Percentiles rank a stretch among this genome's conserved stretches.
These are phyloP conservation scores for Komagataella pastoris DNA, from an alignment of 805 yeast genomes.

Conservation along the genomic window DNA sequence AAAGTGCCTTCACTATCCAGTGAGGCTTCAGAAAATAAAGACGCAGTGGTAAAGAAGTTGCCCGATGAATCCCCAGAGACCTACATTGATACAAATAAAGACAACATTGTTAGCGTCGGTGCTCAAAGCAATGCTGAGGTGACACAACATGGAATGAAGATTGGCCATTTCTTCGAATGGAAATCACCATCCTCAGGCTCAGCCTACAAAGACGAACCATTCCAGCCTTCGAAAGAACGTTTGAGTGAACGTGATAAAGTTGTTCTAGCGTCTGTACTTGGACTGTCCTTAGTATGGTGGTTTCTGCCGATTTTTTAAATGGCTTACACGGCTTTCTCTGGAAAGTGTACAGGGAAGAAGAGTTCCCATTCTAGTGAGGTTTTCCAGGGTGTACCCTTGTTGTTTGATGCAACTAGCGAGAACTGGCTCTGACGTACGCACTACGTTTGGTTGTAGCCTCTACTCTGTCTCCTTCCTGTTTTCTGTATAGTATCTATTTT, in stretches of 20 bases:
- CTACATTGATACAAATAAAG: neutral
- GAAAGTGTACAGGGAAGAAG: neutral
- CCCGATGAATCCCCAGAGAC: neutral
- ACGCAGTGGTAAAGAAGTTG: slow-evolving; percentile 2
- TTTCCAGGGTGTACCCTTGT: neutral
- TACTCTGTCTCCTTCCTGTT: neutral
- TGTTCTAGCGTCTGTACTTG: neutral
- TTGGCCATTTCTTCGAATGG: neutral
- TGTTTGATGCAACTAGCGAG: neutral
- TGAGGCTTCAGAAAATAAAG: slow-evolving; percentile 10
- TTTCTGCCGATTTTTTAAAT: neutral
- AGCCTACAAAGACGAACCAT: neutral
- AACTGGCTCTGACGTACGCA: neutral
- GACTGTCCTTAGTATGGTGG: neutral
- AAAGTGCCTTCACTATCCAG: slow-evolving; percentile 15
- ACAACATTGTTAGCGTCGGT: neutral
- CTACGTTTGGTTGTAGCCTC: neutral
- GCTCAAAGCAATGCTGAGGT: neutral
- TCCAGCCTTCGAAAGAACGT: neutral
- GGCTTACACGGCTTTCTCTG: neutral
- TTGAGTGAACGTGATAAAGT: neutral
- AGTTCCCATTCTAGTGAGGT: neutral
- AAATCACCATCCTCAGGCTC: neutral
- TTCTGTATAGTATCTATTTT: neutral
- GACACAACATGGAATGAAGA: neutral